Base-by-base conservation (phyloP, 2,329 filamentous ascomycete species). In the Aspergillus sp. region DNA sequence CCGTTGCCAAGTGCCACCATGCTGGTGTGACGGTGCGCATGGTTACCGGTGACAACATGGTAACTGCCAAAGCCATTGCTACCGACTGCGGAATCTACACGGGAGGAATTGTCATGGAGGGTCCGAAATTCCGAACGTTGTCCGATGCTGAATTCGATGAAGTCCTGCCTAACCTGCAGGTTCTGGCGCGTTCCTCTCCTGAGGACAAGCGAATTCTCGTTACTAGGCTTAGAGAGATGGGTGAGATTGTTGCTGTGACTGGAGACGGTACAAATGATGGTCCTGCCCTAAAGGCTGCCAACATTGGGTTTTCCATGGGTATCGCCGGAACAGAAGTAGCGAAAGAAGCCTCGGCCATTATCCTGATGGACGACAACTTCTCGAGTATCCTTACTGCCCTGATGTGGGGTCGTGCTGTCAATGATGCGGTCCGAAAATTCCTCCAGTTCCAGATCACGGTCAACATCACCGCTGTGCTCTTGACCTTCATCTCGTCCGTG, bases 401-500 rank as follows among this genome's bases (percentile, higher is more conserved):
- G 54, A 85, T 85, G 71, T 89, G 87, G 87, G 87, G 87, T 45
- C 81, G 87, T 51, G 84, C 84, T 7, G 86, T 89, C 57, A 89
- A 89, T 65, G 87, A 89, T 63, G 84, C 86, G 0, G 85, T 89
- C 23, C 82, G 86, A 69, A 88, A 89, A 69, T 89, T 89, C 68
- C 75, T 88, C 28, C 85, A 68, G 51, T 81, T 81, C 59, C 79
- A 81, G 68, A 85, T 90, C 63, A 90, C 88, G 0, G 93, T 96
- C 79, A 97, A 96, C 81, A 87, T 96, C 65, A 96, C 93, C 8
- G 93, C 92, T 28, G 92, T 96, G 45, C 78, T 91, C 28, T 82
- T 96, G 53, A 94, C 92, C 0, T 96, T 96, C 72, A 87, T 96
- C 61, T 92, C 91, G 17, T 90, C 92, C 34, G 90, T 96, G 11